Conservation (phyloP, 2,329 filamentous ascomycete species). For the Zalaria obscura region DNA sequence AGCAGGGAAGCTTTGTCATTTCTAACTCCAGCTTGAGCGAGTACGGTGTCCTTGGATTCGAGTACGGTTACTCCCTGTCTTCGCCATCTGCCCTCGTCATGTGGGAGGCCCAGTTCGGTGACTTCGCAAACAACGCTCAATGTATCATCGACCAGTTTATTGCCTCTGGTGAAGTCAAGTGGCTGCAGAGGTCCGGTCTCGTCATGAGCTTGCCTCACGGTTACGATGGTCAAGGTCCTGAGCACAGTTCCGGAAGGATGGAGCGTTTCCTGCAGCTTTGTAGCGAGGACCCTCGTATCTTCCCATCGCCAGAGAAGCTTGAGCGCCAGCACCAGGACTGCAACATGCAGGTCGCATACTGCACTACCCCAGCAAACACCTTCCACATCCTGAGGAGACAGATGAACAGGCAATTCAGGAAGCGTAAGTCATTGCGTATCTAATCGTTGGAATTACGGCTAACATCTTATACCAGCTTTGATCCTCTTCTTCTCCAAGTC, state of each 20-base stretch:
- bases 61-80: conserved; percentile 95
- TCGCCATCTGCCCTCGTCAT: conserved; percentile 95
- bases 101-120: conserved; percentile 99
- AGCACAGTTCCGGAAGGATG: conserved; percentile 94
- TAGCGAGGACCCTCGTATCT: conserved; percentile 92
- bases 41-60: conserved; percentile 73
- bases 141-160: conserved; percentile 99
- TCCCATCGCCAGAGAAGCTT: conserved; percentile 76
- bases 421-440: conserved; percentile 51
- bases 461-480: conserved; percentile 45
- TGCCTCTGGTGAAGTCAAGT: conserved; percentile 93
- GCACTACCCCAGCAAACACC: conserved; percentile 89
- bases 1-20: conserved; percentile 93
- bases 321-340: conserved; percentile 97
- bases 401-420: conserved; percentile 98
- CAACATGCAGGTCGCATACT: conserved; percentile 97
- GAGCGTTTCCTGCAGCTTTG: conserved; percentile 94
- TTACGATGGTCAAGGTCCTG: conserved; percentile 94
- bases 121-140: conserved; percentile 99
- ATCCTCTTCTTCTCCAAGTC: conserved; percentile 98
- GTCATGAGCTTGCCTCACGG: conserved; percentile 95
- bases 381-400: conserved; percentile 95
- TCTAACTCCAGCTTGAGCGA: conserved; percentile 82
- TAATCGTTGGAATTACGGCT: background rate
- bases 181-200: conserved; percentile 93